These are phyloP conservation scores for Aspergillus hancockii DNA, from an alignment of 495 filamentous ascomycete species.

Conservation along the genomic window DNA sequence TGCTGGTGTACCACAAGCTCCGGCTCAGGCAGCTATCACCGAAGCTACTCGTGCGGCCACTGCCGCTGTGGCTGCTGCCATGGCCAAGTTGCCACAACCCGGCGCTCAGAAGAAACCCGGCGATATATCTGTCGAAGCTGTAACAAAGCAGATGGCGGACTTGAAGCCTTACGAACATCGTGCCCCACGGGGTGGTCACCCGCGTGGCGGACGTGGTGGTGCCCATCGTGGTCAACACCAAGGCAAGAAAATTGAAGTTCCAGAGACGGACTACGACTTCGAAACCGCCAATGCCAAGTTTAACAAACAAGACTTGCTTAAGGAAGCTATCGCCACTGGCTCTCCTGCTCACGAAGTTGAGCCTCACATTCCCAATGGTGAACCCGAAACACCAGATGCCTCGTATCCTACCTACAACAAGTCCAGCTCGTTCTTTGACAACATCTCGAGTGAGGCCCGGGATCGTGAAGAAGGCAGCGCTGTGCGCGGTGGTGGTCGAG, in stretches of 20 bases:
- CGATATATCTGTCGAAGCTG: conserved; percentile 65
- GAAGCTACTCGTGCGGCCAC: conserved; percentile 83
- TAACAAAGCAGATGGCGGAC: conserved; percentile 83
- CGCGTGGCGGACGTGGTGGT: conserved; percentile 57
- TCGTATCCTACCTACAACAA: conserved; percentile 68
- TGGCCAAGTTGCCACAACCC: conserved; percentile 73
- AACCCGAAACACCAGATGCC: conserved; percentile 38
- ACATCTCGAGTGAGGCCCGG: conserved; percentile 90
- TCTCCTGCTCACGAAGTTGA: conserved; percentile 63
- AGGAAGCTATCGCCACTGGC: conserved; percentile 81
- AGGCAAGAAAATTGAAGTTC: conserved; percentile 77
- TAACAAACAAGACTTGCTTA: conserved; percentile 93
- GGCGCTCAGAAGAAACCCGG: conserved; percentile 46
- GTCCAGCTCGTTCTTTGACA: conserved; percentile 88
- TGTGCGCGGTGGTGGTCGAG: conserved; percentile 73
- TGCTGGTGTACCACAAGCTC: conserved; percentile 34
- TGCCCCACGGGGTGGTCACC: conserved; percentile 53
- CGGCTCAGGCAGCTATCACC: conserved; percentile 45
- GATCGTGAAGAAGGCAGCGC: conserved; percentile 77
- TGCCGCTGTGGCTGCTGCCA: conserved; percentile 83
- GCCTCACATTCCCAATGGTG: conserved; percentile 32
- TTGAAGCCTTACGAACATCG: conserved; percentile 70
- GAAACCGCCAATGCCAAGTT: conserved; percentile 92
- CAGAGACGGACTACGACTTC: conserved; percentile 90
- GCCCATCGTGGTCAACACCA: conserved; percentile 52